These are phyloP conservation scores for Arthroderma sp. DNA, from an alignment of 2,329 filamentous ascomycete species.

Conservation along the genomic window DNA sequence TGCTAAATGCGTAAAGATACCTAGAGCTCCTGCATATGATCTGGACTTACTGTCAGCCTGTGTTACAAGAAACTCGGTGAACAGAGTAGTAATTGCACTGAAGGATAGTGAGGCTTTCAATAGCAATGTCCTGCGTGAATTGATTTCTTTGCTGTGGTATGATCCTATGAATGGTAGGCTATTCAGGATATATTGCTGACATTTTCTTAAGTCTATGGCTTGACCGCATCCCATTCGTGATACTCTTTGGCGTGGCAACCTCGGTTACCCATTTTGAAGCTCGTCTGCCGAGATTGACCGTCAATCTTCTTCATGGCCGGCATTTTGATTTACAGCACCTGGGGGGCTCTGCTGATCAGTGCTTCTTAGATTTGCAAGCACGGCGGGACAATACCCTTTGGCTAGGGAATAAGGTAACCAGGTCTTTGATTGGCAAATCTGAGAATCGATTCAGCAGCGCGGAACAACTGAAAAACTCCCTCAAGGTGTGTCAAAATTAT, in stretches of 20 bases:
- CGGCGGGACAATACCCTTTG: constrained; percentile 29
- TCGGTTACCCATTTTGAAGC: constrained; percentile 49
- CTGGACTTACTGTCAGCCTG: constrained; percentile 33
- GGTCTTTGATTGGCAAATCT: constrained; percentile 41
- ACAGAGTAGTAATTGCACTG: constrained; percentile 31
- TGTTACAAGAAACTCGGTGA: constrained; percentile 23
- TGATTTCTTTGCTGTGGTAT: constrained; percentile 36
- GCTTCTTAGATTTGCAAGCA: constrained; percentile 28
- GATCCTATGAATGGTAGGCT: constrained; percentile 7
- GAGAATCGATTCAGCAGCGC: constrained; percentile 48
- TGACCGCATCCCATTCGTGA: constrained; percentile 47
- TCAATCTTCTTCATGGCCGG: constrained; percentile 40
- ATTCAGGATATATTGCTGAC: not conserved
- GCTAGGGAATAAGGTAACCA: constrained; percentile 41
- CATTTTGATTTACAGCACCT: constrained; percentile 42
- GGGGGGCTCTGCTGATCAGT: constrained; percentile 32
- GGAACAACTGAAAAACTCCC: constrained; percentile 39
- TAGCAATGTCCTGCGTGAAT: constrained; percentile 29
- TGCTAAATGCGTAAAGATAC: constrained; percentile 18
- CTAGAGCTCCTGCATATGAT: constrained; percentile 33
- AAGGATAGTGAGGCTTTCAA: constrained; percentile 37
- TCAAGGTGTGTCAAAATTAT: constrained; percentile 29
- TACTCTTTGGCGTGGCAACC: constrained; percentile 49
- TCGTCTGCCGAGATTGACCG: constrained; percentile 40
- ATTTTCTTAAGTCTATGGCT: constrained; percentile 39